phyloP scores from a whole-genome alignment of 176 grass and related monocot genomes.

The Musa acuminata region DNA sequence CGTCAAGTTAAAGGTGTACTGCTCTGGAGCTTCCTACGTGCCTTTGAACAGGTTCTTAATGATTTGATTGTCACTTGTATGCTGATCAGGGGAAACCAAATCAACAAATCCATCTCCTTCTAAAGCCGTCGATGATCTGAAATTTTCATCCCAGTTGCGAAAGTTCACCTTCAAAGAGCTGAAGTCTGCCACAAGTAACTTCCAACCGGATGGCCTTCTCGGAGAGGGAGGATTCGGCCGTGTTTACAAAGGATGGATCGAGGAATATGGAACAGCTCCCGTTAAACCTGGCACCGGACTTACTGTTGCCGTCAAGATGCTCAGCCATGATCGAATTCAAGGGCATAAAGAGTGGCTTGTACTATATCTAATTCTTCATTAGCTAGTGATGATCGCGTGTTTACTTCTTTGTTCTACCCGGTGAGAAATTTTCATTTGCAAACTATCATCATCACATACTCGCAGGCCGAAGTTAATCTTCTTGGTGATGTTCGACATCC shows the following conservation, averaged over 20 bases:
- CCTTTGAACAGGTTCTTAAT: not conserved
- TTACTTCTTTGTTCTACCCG: not conserved
- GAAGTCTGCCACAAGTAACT: slow-evolving; percentile 89
- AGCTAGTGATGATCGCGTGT: not conserved
- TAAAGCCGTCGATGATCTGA: slow-evolving; percentile 77
- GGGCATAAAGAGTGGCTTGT: slow-evolving; percentile 99
- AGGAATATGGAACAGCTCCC: slow-evolving; percentile 91
- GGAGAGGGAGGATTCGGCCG: slow-evolving; percentile 94
- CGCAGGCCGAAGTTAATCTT: slow-evolving; percentile 93
- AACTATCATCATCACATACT: not conserved
- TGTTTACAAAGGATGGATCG: slow-evolving; percentile 98
- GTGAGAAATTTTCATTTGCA: not conserved
- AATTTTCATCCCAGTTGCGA: slow-evolving; percentile 70
- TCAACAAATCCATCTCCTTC: slow-evolving; percentile 53
- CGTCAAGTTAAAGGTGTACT: too few species aligned
- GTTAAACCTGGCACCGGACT: slow-evolving; percentile 90
- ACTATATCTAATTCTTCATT: slow-evolving; percentile 8
- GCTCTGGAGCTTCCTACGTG: not conserved
- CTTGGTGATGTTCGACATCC: slow-evolving; percentile 94
- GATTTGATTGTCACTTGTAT: slow-evolving; percentile 5
- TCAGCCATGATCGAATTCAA: slow-evolving; percentile 91
- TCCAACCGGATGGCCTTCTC: slow-evolving; percentile 90
- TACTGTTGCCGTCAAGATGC: slow-evolving; percentile 90
- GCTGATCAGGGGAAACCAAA: slow-evolving; percentile 55
- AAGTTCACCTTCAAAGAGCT: slow-evolving; percentile 89